Evolutionary conservation across 805 yeast species (phyloP).

Genomic region (Lachancea waltii): DNA sequence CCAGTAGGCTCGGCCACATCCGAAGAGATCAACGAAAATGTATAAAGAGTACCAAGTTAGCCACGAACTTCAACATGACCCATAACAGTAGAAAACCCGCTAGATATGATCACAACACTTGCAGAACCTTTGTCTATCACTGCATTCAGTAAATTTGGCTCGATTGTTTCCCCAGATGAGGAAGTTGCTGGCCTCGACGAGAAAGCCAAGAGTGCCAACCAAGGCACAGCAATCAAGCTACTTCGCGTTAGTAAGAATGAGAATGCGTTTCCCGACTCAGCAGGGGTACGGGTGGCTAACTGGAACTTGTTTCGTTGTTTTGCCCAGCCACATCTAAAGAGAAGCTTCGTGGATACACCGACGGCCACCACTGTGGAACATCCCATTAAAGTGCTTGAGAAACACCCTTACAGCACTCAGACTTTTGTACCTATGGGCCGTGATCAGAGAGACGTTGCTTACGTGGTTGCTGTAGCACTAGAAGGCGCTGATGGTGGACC

Average conservation of each 20-base stretch:
- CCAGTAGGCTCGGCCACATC: constrained; percentile 4
- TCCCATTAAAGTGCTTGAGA: constrained; percentile 64
- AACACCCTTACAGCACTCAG: constrained; percentile 87
- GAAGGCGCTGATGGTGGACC: constrained; percentile 51
- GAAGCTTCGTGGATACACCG: constrained; percentile 2
- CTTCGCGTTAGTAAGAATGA: constrained; percentile 63
- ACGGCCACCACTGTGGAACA: constrained; percentile 30
- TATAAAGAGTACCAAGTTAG: not conserved
- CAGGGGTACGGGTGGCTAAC: constrained; percentile 48
- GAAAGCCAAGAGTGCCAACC: constrained; percentile 57
- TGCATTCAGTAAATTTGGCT: constrained; percentile 62
- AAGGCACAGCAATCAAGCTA: constrained; percentile 86
- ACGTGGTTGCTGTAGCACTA: constrained; percentile 75
- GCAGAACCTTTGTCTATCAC: constrained; percentile 63
- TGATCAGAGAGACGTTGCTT: constrained; percentile 48
- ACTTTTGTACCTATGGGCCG: constrained; percentile 91
- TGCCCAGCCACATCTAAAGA: constrained; percentile 60
- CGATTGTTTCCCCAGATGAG: constrained; percentile 70
- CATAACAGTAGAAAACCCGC: no score
- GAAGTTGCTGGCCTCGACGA: constrained; percentile 39
- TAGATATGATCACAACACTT: constrained; percentile 17
- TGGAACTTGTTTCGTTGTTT: constrained; percentile 81
- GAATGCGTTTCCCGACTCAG: constrained; percentile 44
- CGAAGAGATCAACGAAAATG: not conserved
- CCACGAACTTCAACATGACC: not conserved